Percentiles rank a stretch among this genome's conserved stretches.
Evolutionary conservation across 306 rosid genomes (phyloP).

Genomic region (Dryas alaskensis): DNA sequence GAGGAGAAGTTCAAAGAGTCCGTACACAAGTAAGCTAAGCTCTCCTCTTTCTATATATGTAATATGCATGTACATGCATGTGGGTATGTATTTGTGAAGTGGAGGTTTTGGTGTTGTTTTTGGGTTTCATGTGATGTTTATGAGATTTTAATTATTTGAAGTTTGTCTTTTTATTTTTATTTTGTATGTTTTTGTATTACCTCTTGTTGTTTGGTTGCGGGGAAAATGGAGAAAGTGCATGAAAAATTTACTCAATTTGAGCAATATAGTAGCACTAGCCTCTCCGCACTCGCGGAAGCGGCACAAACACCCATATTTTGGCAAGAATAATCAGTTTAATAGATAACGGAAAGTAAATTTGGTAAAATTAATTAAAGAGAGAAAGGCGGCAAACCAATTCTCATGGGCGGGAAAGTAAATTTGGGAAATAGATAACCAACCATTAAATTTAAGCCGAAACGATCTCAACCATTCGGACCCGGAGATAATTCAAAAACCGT

Average conservation of each 20-base stretch:
- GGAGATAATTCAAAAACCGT: too few relatives aligned
- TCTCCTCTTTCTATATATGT: slow-evolving; percentile 7
- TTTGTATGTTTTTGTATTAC: neutral
- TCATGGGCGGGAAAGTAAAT: too few relatives aligned
- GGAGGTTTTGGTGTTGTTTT: neutral
- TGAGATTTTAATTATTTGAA: neutral
- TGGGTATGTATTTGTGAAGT: neutral
- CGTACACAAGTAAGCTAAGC: slow-evolving; percentile 57
- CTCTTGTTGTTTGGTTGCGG: neutral
- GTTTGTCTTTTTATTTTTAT: neutral
- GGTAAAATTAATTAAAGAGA: too few relatives aligned
- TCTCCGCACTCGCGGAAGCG: too few relatives aligned
- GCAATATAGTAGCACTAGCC: neutral
- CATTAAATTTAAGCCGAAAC: too few relatives aligned
- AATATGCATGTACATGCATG: neutral
- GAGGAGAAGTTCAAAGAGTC: slow-evolving; percentile 78
- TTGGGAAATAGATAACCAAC: too few relatives aligned
- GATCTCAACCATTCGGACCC: too few relatives aligned
- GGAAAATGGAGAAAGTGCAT: neutral
- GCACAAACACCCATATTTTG: too few relatives aligned
- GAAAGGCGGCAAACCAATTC: too few relatives aligned
- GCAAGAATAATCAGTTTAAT: too few relatives aligned
- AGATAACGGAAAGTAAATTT: too few relatives aligned
- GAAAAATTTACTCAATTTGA: neutral
- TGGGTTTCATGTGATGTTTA: neutral